Base-by-base conservation (phyloP, 768 basidiomycete species). In the Mrakia gelida region DNA sequence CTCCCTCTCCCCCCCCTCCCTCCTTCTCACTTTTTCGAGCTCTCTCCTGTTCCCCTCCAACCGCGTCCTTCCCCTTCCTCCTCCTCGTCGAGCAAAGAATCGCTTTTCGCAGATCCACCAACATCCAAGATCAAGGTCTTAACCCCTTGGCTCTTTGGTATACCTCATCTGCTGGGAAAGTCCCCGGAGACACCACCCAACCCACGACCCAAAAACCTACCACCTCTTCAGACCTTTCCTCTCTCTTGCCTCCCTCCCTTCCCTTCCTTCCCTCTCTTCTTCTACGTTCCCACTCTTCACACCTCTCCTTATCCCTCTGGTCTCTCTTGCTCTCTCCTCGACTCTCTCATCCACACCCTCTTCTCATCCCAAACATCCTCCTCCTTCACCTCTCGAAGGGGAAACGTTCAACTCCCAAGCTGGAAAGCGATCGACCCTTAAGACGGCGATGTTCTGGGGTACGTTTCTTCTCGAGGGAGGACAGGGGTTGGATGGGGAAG, bases 121-220 rank as follows among this genome's bases (percentile, higher is more conserved):
- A 18, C 76, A 72, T 54, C 18, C 32, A 26, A 15, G 11, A 38
- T 4, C n/a, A 16, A 67, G 26, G 28, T 3, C 11, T 3, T 45
- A 45, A 38, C 23, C 11, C 43, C 30, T 45, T 18, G 49, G 9
- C 45, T 45, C 54, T n/a, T 43, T 52, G 38, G 38, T n/a, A 15
- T 11, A n/a, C 26, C 59, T 71, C 43, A 21, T 70, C 76, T 77
- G 67, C 59, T 71, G 76, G 76, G 59, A 77, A 77, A 77, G 76
- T 77, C 76, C 76, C 76, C 76, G 76, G 76, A 77, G 76, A 41
- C 61, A 9, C 23, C 54, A 10, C 49, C 49, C 71, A 2, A 1
- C 67, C 68, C 28, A 15, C 34, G 52, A 56, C 67, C 30, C 68
- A 56, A 43, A 45, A 28, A 23, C 73, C 45, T 45, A 49, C 26